Evolutionary conservation across 2,329 filamentous ascomycete species (phyloP), one percentile per base, ranked within the genome.

Genomic region (Clathrospora elynae): DNA sequence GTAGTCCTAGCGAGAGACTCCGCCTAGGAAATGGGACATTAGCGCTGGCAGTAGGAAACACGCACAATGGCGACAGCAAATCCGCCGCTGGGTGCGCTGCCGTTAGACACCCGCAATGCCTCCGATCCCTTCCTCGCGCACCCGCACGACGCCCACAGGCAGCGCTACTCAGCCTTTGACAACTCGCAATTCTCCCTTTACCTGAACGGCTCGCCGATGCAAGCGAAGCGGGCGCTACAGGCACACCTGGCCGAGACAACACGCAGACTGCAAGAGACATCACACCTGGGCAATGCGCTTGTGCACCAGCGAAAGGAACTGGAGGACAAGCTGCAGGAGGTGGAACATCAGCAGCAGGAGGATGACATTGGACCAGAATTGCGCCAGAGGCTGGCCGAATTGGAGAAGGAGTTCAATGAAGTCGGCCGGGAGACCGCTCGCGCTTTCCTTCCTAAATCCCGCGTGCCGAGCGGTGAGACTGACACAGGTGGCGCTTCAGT

Each of bases 361-460:
- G 83, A 82, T 16, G 87, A 96, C 50, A 83, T 97, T 36, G 85
- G 86, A 0, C 84, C 88, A 3, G 91, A 96, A 55, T 75, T 99
- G 60, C 88, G 87, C 46, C 81, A 86, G 61, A 90, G 88, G 71
- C 79, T 99, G 38, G 79, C 83, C 10, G 90, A 95, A 51, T 84
- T 99, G 46, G 93, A 99, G 70, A 88, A 84, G 69, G 93, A 99
- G 64, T 97, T 95, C 74, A 92, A 95, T 68, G 91, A 96, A 65
- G 85, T 97, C 32, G 90, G 91, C 9, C 81, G 87, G 51, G 92
- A 97, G 68, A 93, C 88, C 33, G 90, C 92, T 29, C 82, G 92
- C 53, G 90, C 89, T 2, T 92, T 96, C 67, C 74, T 97, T 22
- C 93, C 93, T 57, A 90, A 90, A 68, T 77, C 81, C 7, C 82